A percentile compares a stretch with the other conserved stretches of the same genome.
These are phyloP conservation scores for Dactylonectria macrodidyma DNA, from an alignment of 2,329 filamentous ascomycete species.

Conservation along the genomic window DNA sequence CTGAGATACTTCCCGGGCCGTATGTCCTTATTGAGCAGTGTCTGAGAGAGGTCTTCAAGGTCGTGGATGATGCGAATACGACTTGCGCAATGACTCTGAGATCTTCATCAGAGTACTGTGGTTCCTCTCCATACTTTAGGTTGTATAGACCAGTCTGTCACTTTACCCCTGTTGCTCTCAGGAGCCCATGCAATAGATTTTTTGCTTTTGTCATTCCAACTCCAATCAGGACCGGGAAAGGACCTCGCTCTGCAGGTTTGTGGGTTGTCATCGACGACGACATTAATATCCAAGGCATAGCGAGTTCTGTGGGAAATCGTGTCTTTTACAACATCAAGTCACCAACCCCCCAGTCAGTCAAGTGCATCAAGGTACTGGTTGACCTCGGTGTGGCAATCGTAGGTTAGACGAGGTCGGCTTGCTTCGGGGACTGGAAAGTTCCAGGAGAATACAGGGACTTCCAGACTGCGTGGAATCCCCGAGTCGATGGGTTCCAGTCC, in stretches of 20 bases:
- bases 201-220: background rate
- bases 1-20: background rate
- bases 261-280: background rate
- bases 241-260: background rate
- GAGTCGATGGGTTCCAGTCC: background rate
- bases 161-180: background rate
- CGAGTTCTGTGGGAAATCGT: background rate
- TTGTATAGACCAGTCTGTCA: background rate
- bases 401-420: background rate
- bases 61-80: background rate
- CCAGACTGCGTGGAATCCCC: background rate
- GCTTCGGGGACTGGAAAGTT: background rate
- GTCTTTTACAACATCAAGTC: background rate
- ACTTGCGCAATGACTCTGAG: background rate
- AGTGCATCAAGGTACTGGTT: background rate
- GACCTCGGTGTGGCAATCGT: background rate
- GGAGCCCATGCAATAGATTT: background rate
- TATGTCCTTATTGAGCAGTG: background rate
- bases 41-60: background rate
- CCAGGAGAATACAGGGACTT: background rate
- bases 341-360: background rate
- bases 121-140: background rate
- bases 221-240: background rate
- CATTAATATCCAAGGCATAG: background rate
- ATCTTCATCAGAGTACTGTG: background rate